Evolutionary conservation across 805 yeast species (phyloP).

Genomic region (Yamadazyma sp.): DNA sequence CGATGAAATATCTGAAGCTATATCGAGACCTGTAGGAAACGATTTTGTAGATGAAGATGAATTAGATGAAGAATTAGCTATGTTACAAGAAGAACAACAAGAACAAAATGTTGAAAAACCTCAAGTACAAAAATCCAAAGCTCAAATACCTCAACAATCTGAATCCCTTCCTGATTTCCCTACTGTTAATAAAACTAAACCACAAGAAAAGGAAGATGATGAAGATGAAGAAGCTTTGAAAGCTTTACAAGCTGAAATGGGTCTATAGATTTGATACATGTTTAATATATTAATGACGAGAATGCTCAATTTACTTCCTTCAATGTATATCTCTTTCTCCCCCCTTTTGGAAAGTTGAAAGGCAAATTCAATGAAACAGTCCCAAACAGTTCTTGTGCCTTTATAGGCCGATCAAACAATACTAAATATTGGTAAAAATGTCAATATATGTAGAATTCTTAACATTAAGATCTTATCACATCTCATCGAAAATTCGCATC

Average conservation of each 20-base stretch:
- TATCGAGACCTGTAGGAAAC: slow-evolving; percentile 85
- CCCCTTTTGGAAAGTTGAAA: too few relatives aligned
- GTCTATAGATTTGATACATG: slow-evolving; percentile 40
- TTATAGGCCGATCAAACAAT: too few relatives aligned
- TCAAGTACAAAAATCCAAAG: slow-evolving; percentile 10
- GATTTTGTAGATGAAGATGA: slow-evolving; percentile 88
- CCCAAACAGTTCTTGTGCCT: too few relatives aligned
- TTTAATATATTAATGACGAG: slow-evolving; percentile 10
- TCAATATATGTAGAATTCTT: too few relatives aligned
- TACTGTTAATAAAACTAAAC: slow-evolving; percentile 37
- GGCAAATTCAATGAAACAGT: too few relatives aligned
- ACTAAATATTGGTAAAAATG: too few relatives aligned
- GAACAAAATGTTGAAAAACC: slow-evolving; percentile 12
- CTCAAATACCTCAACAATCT: slow-evolving; percentile 14
- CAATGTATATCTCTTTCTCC: too few relatives aligned
- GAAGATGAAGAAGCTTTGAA: slow-evolving; percentile 81
- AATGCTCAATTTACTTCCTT: too few relatives aligned
- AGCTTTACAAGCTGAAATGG: slow-evolving; percentile 85
- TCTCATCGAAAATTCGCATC: too few relatives aligned
- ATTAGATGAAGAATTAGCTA: slow-evolving; percentile 89
- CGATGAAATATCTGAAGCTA: slow-evolving; percentile 94
- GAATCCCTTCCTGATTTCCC: slow-evolving; percentile 45
- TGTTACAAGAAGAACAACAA: slow-evolving; percentile 76
- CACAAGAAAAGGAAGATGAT: slow-evolving; percentile 48
- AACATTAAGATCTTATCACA: too few relatives aligned